Percentiles rank a stretch among this genome's conserved stretches.
phyloP scores from a whole-genome alignment of 305 asterid genomes.

The Fraxinus nigra region DNA sequence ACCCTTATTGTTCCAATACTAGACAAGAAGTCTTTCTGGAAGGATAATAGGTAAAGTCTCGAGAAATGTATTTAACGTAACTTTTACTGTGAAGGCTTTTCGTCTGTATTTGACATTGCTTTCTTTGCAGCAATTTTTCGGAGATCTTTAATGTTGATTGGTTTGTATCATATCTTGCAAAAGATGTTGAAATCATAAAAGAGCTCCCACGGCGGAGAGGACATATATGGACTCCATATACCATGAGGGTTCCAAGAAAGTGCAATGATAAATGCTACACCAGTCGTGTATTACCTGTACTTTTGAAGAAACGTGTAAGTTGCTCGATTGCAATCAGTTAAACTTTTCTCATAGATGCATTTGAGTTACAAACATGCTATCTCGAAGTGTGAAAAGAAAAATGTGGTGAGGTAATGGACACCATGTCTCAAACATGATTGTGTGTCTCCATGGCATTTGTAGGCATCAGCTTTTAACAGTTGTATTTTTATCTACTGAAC shows the following conservation, averaged over 20 bases:
- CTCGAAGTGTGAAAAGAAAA: neutral
- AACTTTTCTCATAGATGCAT: neutral
- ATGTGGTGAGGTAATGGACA: neutral
- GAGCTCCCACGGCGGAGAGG: slow-evolving; percentile 81
- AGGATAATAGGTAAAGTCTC: slow-evolving; percentile 73
- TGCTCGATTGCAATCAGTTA: neutral
- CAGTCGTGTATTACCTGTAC: slow-evolving; percentile 75
- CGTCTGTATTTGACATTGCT: slow-evolving; percentile 29
- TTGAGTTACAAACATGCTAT: slow-evolving; percentile 1
- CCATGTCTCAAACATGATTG: neutral
- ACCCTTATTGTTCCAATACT: slow-evolving; percentile 86
- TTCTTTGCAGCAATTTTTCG: slow-evolving; percentile 78
- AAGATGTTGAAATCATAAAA: slow-evolving; percentile 73
- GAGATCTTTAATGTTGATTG: slow-evolving; percentile 85
- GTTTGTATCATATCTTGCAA: slow-evolving; percentile 70
- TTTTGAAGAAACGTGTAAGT: slow-evolving; percentile 52
- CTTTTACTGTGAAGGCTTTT: slow-evolving; percentile 16
- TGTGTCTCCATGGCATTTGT: neutral
- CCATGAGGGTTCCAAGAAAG: slow-evolving; percentile 93
- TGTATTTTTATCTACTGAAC: neutral
- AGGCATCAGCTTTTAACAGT: neutral
- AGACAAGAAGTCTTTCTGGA: slow-evolving; percentile 96
- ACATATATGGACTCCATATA: slow-evolving; percentile 65
- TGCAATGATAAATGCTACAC: slow-evolving; percentile 80
- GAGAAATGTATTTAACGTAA: neutral